A percentile compares a stretch with the other conserved stretches of the same genome.
phyloP scores from a whole-genome alignment of 2,329 filamentous ascomycete species.

The Fusarium sp. region DNA sequence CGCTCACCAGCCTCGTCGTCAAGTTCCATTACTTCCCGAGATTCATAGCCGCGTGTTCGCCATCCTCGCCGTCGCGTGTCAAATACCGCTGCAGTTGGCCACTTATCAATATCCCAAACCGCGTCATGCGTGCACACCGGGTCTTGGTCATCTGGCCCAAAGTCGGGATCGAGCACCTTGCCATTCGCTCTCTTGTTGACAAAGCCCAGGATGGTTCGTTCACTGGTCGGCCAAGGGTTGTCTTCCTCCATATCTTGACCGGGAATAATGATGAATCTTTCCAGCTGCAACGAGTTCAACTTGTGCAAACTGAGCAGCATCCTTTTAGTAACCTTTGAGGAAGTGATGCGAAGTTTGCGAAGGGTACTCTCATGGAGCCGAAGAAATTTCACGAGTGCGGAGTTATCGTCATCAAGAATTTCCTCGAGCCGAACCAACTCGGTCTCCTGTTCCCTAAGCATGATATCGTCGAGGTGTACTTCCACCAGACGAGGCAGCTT shows the following conservation, averaged over 20 bases:
- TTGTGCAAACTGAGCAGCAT: not conserved
- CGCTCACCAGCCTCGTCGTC: not conserved
- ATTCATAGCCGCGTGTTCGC: conserved; percentile 2
- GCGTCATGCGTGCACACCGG: not conserved
- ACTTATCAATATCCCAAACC: not conserved
- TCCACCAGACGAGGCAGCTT: not conserved
- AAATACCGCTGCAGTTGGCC: not conserved
- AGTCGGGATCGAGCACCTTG: not conserved
- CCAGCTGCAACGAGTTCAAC: not conserved
- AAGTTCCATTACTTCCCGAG: not conserved
- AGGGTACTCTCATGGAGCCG: conserved; percentile 5
- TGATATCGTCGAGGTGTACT: conserved; percentile 1
- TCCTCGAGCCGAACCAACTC: not conserved
- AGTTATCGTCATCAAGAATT: not conserved
- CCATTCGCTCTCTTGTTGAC: not conserved
- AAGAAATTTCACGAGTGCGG: not conserved
- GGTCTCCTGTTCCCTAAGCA: not conserved
- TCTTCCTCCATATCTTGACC: not conserved
- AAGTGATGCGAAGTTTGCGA: not conserved
- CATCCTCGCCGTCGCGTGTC: conserved; percentile 4
- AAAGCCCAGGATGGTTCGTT: not conserved
- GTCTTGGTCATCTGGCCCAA: not conserved
- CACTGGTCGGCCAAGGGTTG: not conserved
- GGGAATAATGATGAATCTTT: conserved; percentile 9
- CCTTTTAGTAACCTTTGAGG: not conserved